Percentiles rank a stretch among this genome's conserved stretches.
Conservation (phyloP, 345 rosid species). For the Citrus hindsii region DNA sequence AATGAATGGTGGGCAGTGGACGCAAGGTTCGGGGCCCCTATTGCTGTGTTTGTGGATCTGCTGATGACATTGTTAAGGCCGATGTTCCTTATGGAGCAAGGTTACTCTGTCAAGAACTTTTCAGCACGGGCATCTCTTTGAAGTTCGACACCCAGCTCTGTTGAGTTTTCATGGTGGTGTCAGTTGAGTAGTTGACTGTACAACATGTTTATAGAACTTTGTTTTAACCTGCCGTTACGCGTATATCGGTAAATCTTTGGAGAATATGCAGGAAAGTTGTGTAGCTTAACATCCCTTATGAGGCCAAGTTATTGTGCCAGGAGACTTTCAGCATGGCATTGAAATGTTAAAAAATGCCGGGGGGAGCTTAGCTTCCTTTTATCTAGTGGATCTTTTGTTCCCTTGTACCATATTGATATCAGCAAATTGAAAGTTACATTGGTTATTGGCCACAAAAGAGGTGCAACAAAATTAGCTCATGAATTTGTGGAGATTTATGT, state of each 20-base stretch:
- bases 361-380: not conserved
- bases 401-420: not conserved
- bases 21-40: slow-evolving; percentile 78
- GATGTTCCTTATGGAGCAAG: slow-evolving; percentile 79
- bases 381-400: not conserved
- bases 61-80: slow-evolving; percentile 54
- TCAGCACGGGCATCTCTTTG: slow-evolving; percentile 75
- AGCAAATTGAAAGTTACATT: no score
- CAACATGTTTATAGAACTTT: not conserved
- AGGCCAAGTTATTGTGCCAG: not conserved
- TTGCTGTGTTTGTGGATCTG: slow-evolving; percentile 55
- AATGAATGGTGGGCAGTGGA: slow-evolving; percentile 52
- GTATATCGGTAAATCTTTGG: not conserved
- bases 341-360: not conserved
- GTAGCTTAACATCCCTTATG: not conserved
- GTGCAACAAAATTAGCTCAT: not conserved
- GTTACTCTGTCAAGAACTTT: slow-evolving; percentile 71
- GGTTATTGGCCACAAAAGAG: not conserved
- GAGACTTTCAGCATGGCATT: not conserved
- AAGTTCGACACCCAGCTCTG: slow-evolving; percentile 62
- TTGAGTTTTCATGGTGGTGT: slow-evolving; percentile 17
- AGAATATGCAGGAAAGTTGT: not conserved
- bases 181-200: no score
- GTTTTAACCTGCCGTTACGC: not conserved
- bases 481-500: not conserved